Base-by-base conservation (phyloP, 129 eudicot species). In the Apium graveolens region DNA sequence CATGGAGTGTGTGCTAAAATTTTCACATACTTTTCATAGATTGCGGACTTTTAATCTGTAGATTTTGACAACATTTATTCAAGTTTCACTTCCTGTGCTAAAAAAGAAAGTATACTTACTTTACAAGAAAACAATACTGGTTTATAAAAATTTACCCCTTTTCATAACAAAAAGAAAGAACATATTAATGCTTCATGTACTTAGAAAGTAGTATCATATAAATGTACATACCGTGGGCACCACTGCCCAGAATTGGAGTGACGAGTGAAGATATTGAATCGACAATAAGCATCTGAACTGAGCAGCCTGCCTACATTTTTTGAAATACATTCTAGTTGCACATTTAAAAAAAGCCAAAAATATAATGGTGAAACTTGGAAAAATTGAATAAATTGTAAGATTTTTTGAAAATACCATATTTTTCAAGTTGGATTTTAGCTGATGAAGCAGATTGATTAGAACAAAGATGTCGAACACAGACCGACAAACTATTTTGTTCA, bases 201-300 rank as follows among this genome's bases (percentile, higher is more conserved):
- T 55, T 73, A 73, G 29, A 43, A 24, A 78, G 26, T 66, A 51
- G 68, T 66, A 21, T 43, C 42, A 41, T 16, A 35, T 13, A 73
- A 34, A 24, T 60, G 62, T 11, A 68, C 75, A 76, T 86, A 92
- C 96, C 98, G 48, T 91, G 89, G 43, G 91, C 82, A 66, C 89
- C 87, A 84, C 83, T 82, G 53, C 93, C 90, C 34, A 93, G 90
- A 79, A 93, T 79, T 75, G 96, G 97, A 43, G 93, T 80, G 65
- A 93, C 85, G 70, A 93, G 92, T 53, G 93, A 89, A 74, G 98
- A 91, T 79, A 93, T 76, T 27, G 98, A 93, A 68, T 93, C 98
- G 57, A 93, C 78, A 70, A 93, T 80, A 78, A 93, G 86, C 86
- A 93, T 69, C 78, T 84, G 79, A 70, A 87, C 79, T 76, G 62